Evolutionary conservation across 106 monocot genomes (phyloP).

Genomic region (Alisma plantagoaquatica): DNA sequence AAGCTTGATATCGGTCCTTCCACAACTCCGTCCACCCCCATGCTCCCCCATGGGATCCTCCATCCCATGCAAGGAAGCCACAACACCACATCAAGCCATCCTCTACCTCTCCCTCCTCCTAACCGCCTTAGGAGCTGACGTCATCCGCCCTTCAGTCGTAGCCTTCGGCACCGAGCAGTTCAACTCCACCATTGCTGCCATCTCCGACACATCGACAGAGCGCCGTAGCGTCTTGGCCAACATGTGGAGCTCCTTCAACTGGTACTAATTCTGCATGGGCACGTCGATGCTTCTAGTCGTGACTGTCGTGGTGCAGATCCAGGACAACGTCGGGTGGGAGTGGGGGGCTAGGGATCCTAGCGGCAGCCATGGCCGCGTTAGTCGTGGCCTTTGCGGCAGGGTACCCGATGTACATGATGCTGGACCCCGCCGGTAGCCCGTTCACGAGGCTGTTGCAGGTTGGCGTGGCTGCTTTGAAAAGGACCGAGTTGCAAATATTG

Average conservation of each 20-base stretch:
- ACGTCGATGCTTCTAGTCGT: conserved; percentile 34
- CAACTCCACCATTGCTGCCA: conserved; percentile 9
- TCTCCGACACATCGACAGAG: background rate
- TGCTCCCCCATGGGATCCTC: conserved; percentile 31
- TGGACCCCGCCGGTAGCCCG: conserved; percentile 14
- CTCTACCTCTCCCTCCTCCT: conserved; percentile 56
- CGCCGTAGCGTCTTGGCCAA: background rate
- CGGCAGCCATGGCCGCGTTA: conserved; percentile 41
- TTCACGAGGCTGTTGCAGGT: conserved; percentile 21
- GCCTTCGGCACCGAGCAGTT: conserved; percentile 86
- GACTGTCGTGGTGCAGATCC: conserved; percentile 57
- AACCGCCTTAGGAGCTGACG: conserved; percentile 63
- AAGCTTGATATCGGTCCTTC: conserved; percentile 42
- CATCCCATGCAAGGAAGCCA: conserved; percentile 34
- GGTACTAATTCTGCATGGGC: conserved; percentile 58
- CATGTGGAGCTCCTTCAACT: conserved; percentile 57
- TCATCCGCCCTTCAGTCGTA: conserved; percentile 65
- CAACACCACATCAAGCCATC: conserved; percentile 23
- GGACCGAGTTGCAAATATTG: no score
- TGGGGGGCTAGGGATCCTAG: conserved; percentile 57
- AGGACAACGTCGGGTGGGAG: conserved; percentile 78
- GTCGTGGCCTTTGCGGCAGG: conserved; percentile 44
- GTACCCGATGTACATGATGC: conserved; percentile 37
- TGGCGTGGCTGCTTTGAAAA: conserved; percentile 50
- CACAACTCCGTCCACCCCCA: conserved; percentile 38